Evolutionary conservation across 1,284 basidiomycete genomes (phyloP), one percentile per base, ranked within the genome.

Genomic region (Tilletia setariae): DNA sequence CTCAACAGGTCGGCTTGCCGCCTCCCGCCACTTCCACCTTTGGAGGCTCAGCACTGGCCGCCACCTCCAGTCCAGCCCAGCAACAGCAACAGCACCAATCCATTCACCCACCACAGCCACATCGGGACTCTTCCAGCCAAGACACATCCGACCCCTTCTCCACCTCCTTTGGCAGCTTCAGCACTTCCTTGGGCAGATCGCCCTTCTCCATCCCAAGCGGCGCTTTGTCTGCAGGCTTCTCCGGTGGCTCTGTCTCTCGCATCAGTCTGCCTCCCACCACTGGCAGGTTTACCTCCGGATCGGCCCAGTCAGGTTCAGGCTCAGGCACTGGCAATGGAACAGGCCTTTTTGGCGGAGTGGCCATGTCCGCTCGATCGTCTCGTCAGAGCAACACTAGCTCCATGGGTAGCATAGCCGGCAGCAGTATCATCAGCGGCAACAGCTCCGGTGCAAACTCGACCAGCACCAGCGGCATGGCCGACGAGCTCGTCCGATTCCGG

Each of bases 381-480:
- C 28, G 56, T 19, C 56, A 40, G 30, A 61, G 56, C 30, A 61
- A 28, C 13, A 30, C 56, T 1, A 30, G 28, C 28, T 61, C 56
- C 15, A 30, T 30, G 2, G 28, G 32, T 1, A 61, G 56, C n/a
- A 21, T 61, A 16, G 56, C 56, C 28, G 56, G 9, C 7, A 44
- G 63, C 46, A 64, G 25, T n/a, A 63, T 40, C 35, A 40, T 40
- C 35, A 40, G 68, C 23, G 73, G 68, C 16, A 30, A 28, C 28
- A 21, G 13, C 16, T 35, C 56, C 15, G 1, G 19, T 16, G 56
- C 56, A 21, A 53, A n/a, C 56, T 32, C 56, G 15, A 30, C 30
- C 11, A 30, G 25, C 23, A 21, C 51, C 56, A 35, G 28, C 9
- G 56, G 56, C 30, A 25, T 61, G 25, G 25, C 56, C 23, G 56